Evolutionary conservation across 169 alveolate genomes (phyloP).

Genomic region (Cystoisospora suis): DNA sequence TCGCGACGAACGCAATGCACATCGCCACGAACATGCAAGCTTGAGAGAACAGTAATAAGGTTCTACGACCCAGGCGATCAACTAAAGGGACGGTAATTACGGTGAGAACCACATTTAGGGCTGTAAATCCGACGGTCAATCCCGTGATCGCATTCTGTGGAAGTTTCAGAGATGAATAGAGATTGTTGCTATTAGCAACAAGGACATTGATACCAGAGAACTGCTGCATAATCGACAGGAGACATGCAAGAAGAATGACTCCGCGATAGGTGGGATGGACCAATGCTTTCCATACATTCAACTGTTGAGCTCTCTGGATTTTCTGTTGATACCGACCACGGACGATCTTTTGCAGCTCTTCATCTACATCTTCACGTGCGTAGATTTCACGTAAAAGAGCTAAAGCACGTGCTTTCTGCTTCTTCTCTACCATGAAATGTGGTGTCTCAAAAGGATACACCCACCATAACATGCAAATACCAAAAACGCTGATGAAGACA

Average conservation of each 20-base stretch:
- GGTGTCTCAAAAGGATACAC: constrained; percentile 68
- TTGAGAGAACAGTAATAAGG: constrained; percentile 72
- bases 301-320: constrained; percentile 22
- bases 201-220: constrained; percentile 84
- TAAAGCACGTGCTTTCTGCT: constrained; percentile 37
- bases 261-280: constrained; percentile 68
- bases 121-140: constrained; percentile 71
- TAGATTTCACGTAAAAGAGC: constrained; percentile 49
- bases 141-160: constrained; percentile 63
- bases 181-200: constrained; percentile 81
- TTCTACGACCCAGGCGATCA: constrained; percentile 82
- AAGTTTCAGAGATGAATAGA: constrained; percentile 70
- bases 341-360: constrained; percentile 45
- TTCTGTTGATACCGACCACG: constrained; percentile 33
- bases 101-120: constrained; percentile 75
- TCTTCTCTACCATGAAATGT: constrained; percentile 62
- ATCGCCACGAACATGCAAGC: constrained; percentile 69
- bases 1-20: constrained; percentile 50
- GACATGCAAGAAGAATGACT: constrained; percentile 75
- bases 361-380: constrained; percentile 46
- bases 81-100: constrained; percentile 74
- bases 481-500: background rate
- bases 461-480: constrained; percentile 2
- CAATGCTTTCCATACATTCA: constrained; percentile 57
- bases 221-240: constrained; percentile 82